A percentile compares a stretch with the other conserved stretches of the same genome.
phyloP scores from a whole-genome alignment of 208 protist species.

The Leishmania tarentolae region DNA sequence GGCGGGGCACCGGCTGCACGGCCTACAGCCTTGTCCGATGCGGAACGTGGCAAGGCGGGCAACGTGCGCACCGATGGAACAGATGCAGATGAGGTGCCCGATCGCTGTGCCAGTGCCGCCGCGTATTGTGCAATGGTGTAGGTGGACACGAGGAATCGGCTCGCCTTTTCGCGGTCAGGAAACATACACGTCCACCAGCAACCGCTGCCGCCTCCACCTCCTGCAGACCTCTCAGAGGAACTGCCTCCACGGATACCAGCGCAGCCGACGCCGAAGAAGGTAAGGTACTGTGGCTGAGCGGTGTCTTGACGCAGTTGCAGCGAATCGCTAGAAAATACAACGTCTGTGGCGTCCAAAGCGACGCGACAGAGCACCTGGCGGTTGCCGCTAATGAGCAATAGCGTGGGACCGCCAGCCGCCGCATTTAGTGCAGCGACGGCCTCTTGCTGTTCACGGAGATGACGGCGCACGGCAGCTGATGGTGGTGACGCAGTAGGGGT shows the following conservation, averaged over 20 bases:
- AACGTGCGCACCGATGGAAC: slow-evolving; percentile 23
- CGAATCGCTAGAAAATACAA: slow-evolving; percentile 1
- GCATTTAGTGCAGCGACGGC: background rate
- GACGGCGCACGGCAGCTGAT: slow-evolving; percentile 7
- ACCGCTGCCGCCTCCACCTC: background rate
- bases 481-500: background rate
- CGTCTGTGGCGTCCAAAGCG: slow-evolving; percentile 16
- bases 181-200: slow-evolving; percentile 44
- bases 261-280: slow-evolving; percentile 7
- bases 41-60: background rate
- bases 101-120: slow-evolving; percentile 11
- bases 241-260: background rate
- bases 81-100: background rate
- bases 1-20: background rate
- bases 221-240: background rate
- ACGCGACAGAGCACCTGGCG: slow-evolving; percentile 27
- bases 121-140: slow-evolving; percentile 45
- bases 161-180: slow-evolving; percentile 22
- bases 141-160: slow-evolving; percentile 46
- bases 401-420: background rate
- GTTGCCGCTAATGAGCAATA: slow-evolving; percentile 27
- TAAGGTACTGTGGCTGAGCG: slow-evolving; percentile 22
- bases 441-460: slow-evolving; percentile 1
- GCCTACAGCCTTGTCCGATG: background rate
- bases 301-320: slow-evolving; percentile 24